Evolutionary conservation across 192 early-diverging fungal species (phyloP), one percentile per base, ranked within the genome.

Genomic region (Diversispora epigaea): DNA sequence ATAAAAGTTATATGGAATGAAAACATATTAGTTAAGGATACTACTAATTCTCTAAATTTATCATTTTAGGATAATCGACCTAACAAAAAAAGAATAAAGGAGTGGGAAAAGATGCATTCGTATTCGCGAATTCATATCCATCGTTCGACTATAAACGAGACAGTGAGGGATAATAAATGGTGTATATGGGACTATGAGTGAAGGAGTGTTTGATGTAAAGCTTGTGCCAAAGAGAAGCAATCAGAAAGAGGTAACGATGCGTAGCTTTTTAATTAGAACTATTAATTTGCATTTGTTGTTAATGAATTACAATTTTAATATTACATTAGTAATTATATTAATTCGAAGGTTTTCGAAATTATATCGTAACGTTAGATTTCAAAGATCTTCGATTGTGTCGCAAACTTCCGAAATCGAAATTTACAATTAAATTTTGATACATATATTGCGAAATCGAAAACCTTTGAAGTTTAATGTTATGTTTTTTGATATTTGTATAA

Each of bases 181-280:
- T 67, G 47, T 67, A 67, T 21, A 67, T 67, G 64, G 64, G 46
- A 47, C 64, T 67, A 67, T 67, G 46, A 67, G 1, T 47, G 64
- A 43, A 39, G 58, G 11, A 11, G 58, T 39, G 25, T 61, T 61
- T 17, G 44, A 67, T 67, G 44, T 46, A 67, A 46, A 6, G 21
- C 64, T 68, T 68, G 49, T 6, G 6, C 49, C 66, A 47, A 68
- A 47, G 22, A 68, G 66, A 19, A 68, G 12, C 19, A 68, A 68
- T 68, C 66, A 14, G 66, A 14, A 68, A 68, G 65, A 67, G 66
- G 66, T 68, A 68, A 68, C 17, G 45, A 68, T 68, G 15, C 66
- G 47, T 68, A 68, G 43, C 43, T 49, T 41, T 60, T 67, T 67
- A 67, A 67, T 45, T 47, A 67, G 22, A 67, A 50, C 66, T 68